Evolutionary conservation across 2,329 filamentous ascomycete species (phyloP).

Genomic region (Stagonosporopsis rhizophila): DNA sequence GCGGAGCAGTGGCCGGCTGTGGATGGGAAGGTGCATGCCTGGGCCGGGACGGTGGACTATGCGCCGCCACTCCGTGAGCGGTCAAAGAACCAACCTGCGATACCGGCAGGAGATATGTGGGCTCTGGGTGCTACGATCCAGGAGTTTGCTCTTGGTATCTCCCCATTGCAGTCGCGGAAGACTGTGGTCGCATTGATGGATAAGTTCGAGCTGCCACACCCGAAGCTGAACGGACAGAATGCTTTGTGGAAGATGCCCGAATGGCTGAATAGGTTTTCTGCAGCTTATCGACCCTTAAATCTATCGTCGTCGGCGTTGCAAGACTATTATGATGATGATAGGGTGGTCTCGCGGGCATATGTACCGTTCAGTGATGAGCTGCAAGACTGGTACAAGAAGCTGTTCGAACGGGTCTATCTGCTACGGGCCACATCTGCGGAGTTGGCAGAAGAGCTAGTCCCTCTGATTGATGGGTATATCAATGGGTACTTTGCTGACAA

Average conservation of each 20-base stretch:
- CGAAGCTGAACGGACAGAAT: background rate
- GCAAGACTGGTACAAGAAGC: background rate
- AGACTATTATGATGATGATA: background rate
- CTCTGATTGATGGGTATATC: background rate
- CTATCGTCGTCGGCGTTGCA: background rate
- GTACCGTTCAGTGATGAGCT: conserved; percentile 4
- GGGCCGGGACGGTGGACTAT: conserved; percentile 27
- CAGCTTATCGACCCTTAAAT: conserved; percentile 4
- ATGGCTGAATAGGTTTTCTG: background rate
- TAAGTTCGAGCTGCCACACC: background rate
- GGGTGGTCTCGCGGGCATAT: background rate
- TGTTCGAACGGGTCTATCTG: background rate
- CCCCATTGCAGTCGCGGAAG: conserved; percentile 13
- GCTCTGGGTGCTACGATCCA: conserved; percentile 33
- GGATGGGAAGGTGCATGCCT: background rate
- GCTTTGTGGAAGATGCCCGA: background rate
- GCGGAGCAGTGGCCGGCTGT: conserved; percentile 2
- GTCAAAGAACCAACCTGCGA: conserved; percentile 1
- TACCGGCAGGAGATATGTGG: conserved; percentile 31
- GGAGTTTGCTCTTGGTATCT: conserved; percentile 19
- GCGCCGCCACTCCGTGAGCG: conserved; percentile 15
- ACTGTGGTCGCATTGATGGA: background rate
- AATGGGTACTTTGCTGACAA: background rate
- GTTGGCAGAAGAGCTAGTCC: background rate
- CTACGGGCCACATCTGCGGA: background rate